A percentile compares a stretch with the other conserved stretches of the same genome.
Evolutionary conservation across 805 yeast species (phyloP).

Genomic region (Yueomyces sinensis): DNA sequence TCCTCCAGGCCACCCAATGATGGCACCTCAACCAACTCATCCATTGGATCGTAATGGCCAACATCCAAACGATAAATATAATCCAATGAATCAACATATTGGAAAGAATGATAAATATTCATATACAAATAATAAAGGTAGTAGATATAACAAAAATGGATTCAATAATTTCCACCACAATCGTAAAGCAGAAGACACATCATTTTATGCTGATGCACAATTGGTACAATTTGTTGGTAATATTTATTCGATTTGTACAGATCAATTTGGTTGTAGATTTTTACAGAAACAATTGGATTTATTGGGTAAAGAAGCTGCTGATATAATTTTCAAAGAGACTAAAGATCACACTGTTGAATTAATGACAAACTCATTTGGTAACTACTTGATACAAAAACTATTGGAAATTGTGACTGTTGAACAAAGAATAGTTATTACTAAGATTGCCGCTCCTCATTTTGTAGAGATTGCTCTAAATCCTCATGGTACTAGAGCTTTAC

Average conservation of each 20-base stretch:
- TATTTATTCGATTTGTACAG: conserved; percentile 74
- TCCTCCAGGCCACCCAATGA: conserved; percentile 11
- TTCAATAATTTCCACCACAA: conserved; percentile 6
- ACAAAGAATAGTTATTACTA: conserved; percentile 58
- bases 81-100: neutral
- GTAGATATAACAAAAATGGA: conserved; percentile 4
- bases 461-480: conserved; percentile 79
- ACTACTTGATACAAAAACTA: conserved; percentile 82
- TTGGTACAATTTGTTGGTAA: conserved; percentile 59
- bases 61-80: neutral
- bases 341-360: conserved; percentile 66
- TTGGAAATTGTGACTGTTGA: conserved; percentile 60
- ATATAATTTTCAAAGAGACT: conserved; percentile 71
- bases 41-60: neutral
- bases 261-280: conserved; percentile 93
- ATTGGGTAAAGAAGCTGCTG: conserved; percentile 47
- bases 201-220: conserved; percentile 54
- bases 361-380: conserved; percentile 96
- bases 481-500: conserved; percentile 93
- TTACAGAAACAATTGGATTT: conserved; percentile 75
- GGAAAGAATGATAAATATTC: conserved; percentile 4
- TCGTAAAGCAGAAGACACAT: conserved; percentile 42
- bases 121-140: conserved; percentile 8
- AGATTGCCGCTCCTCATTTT: conserved; percentile 59
- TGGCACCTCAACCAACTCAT: conserved; percentile 4